Conservation (phyloP, 352 stramenopile species). For the Pythium volutum region DNA sequence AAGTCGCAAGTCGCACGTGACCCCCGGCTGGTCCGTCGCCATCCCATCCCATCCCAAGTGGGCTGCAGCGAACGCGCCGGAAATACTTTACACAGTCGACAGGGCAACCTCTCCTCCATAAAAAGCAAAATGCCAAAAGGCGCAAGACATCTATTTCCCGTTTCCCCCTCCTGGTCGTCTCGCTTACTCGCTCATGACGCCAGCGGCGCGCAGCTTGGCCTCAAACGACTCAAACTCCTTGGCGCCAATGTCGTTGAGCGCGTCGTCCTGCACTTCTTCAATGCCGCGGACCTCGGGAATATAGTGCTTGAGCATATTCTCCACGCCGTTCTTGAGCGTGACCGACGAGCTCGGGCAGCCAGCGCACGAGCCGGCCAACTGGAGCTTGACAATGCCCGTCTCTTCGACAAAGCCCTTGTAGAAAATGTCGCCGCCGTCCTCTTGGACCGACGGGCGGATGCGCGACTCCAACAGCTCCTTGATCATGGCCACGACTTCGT, state of each 20-base stretch:
- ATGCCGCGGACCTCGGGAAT: constrained; percentile 96
- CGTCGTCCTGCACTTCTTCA: constrained; percentile 78
- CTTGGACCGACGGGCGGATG: constrained; percentile 98
- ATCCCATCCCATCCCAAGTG: no score
- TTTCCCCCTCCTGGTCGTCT: neutral
- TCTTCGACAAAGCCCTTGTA: constrained; percentile 96
- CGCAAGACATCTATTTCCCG: neutral
- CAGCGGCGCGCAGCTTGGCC: constrained; percentile 74
- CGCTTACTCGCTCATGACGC: constrained; percentile 77
- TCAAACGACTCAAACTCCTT: constrained; percentile 84
- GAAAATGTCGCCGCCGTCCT: constrained; percentile 99
- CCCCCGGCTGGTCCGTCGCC: no score
- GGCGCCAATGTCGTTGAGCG: constrained; percentile 71
- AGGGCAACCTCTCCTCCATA: no score
- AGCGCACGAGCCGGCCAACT: constrained; percentile 95
- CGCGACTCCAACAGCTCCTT: constrained; percentile 99
- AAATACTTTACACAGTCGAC: no score
- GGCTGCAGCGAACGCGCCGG: no score
- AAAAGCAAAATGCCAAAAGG: neutral
- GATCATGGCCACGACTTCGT: constrained; percentile 99
- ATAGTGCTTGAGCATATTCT: constrained; percentile 99
- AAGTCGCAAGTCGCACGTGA: no score
- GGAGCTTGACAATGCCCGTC: constrained; percentile 88
- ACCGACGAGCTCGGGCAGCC: constrained; percentile 97
- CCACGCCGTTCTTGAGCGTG: constrained; percentile 99